Evolutionary conservation across 2,329 filamentous ascomycete genomes (phyloP), one percentile per base, ranked within the genome.

Genomic region (Sphaerulina vaccinii): DNA sequence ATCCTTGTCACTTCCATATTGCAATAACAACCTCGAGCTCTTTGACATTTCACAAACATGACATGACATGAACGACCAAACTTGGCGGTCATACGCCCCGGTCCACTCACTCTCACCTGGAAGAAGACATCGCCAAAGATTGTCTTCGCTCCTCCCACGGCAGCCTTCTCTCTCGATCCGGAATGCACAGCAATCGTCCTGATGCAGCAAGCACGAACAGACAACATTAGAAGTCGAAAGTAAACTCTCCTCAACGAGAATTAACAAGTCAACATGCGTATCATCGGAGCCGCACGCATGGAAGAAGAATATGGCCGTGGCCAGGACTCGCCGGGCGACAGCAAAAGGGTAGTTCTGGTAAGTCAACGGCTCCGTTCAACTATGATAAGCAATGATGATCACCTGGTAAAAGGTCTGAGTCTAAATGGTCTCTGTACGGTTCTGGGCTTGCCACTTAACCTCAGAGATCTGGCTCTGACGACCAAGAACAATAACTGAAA

Each of bases 381-480:
- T n/a, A 7, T 36, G 18, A 8, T 5, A 40, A 15, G 23, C 47
- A 32, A 75, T 79, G 81, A 83, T 83, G 79, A 76, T 23, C 65
- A 56, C 66, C 53, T 81, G 81, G 81, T 83, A 84, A 84, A 84
- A 83, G 81, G 81, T 80, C 80, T 73, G 79, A 84, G n/a, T n/a
- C n/a, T n/a, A n/a, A 27, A 32, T 72, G 65, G 44, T 60, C 66
- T 37, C 63, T 69, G 67, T 67, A 76, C 74, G 79, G 77, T 79
- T 59, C 42, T 54, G 56, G 62, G 58, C 41, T n/a, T 45, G 41
- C 52, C 60, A 58, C 58, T 41, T 47, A 65, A 56, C 63, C 64
- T 64, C 56, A 36, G 48, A 46, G 45, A 37, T 27, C 32, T 50
- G 24, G 10, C 49, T 11, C 48, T 65, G 63, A 63, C 51, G 62